Percentiles rank a stretch among this genome's conserved stretches.
Evolutionary conservation across 2,329 filamentous ascomycete genomes (phyloP).

Genomic region (Aspergillus vadensis): DNA sequence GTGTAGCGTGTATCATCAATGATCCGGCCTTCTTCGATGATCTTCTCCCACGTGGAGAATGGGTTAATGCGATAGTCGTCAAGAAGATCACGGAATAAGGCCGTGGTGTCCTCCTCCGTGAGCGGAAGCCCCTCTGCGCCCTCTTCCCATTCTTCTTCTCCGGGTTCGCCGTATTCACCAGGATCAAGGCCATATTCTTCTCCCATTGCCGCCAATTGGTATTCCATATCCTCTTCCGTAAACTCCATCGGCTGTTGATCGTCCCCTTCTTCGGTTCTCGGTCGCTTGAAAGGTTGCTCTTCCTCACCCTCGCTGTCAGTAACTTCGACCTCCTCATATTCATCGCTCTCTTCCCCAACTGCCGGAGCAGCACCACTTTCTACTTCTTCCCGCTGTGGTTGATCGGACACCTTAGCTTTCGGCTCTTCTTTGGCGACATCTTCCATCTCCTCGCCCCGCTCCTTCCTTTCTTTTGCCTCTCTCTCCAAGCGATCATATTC

Average conservation of each 20-base stretch:
- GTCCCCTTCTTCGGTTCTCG: conserved; percentile 53
- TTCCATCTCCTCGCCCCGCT: conserved; percentile 34
- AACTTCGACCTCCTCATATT: conserved; percentile 78
- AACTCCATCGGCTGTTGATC: conserved; percentile 68
- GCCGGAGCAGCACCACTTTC: conserved; percentile 32
- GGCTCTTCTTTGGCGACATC: conserved; percentile 23
- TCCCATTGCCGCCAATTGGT: conserved; percentile 86
- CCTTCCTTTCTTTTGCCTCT: conserved; percentile 63
- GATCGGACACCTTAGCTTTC: conserved; percentile 16
- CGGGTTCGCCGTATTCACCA: conserved; percentile 70
- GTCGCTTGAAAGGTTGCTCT: conserved; percentile 56
- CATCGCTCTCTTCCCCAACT: conserved; percentile 60
- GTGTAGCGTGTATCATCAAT: conserved; percentile 87
- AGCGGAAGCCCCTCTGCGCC: conserved; percentile 70
- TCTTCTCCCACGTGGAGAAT: conserved; percentile 87
- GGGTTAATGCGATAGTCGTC: conserved; percentile 81
- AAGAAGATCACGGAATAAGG: conserved; percentile 81
- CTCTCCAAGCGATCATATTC: conserved; percentile 73
- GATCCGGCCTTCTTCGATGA: conserved; percentile 79
- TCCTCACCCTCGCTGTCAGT: conserved; percentile 59
- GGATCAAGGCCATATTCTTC: conserved; percentile 78
- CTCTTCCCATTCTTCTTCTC: conserved; percentile 64
- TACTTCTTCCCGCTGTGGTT: conserved; percentile 15
- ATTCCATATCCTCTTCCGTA: conserved; percentile 91
- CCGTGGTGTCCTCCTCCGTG: conserved; percentile 72